phyloP scores from a whole-genome alignment of 1,284 basidiomycete genomes.

The Inonotus hispidus region DNA sequence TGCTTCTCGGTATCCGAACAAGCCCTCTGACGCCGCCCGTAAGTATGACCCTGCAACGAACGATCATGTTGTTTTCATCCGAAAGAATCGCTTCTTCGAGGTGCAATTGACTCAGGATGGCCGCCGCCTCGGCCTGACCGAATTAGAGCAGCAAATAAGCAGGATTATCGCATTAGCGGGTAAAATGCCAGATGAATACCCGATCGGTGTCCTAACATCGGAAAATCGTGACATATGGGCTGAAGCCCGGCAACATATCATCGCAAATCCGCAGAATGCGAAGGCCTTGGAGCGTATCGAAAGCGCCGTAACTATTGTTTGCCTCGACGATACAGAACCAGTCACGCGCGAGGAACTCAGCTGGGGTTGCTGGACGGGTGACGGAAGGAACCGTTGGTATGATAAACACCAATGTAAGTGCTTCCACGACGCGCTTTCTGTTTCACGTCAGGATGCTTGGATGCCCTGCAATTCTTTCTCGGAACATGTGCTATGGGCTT shows the following conservation, averaged over 20 bases:
- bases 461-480: no score
- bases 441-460: background rate
- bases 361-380: constrained; percentile 87
- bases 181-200: constrained; percentile 40
- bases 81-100: constrained; percentile 89
- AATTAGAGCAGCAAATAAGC: constrained; percentile 81
- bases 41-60: constrained; percentile 77
- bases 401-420: constrained; percentile 92
- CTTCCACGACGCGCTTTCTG: background rate
- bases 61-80: constrained; percentile 87
- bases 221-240: constrained; percentile 93
- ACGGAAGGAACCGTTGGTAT: constrained; percentile 91
- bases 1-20: constrained; percentile 78
- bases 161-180: constrained; percentile 72
- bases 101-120: constrained; percentile 67
- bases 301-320: constrained; percentile 84
- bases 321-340: constrained; percentile 78
- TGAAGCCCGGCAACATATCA: constrained; percentile 61
- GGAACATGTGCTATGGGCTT: background rate
- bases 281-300: constrained; percentile 76
- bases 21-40: constrained; percentile 77
- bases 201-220: constrained; percentile 80
- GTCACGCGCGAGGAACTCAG: constrained; percentile 79
- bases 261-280: constrained; percentile 63
- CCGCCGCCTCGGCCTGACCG: constrained; percentile 64